phyloP scores from a whole-genome alignment of 768 basidiomycete genomes.

The Ramaria rubella region DNA sequence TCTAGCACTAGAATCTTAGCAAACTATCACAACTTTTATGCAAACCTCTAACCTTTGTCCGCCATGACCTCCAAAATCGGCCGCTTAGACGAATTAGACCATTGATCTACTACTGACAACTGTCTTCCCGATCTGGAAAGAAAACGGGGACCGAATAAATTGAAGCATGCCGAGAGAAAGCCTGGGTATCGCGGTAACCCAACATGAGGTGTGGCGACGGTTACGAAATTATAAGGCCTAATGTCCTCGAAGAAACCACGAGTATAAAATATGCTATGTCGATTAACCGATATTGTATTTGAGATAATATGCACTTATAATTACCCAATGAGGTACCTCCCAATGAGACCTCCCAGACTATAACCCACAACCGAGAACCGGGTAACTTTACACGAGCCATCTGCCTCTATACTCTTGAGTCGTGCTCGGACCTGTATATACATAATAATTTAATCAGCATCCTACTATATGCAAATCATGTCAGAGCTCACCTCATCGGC shows the following conservation, averaged over 20 bases:
- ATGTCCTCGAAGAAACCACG: slow-evolving; percentile 65
- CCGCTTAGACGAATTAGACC: slow-evolving; percentile 54
- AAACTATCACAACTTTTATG: neutral
- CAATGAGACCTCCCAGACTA: slow-evolving; percentile 72
- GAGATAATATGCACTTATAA: slow-evolving; percentile 16
- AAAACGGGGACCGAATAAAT: slow-evolving; percentile 58
- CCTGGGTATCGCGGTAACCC: slow-evolving; percentile 65
- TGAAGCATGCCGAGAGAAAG: slow-evolving; percentile 49
- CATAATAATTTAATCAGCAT: neutral
- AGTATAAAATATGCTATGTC: slow-evolving; percentile 52
- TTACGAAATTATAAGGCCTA: slow-evolving; percentile 72
- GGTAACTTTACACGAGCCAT: slow-evolving; percentile 49
- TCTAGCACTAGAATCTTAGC: slow-evolving; percentile 32
- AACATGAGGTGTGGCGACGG: slow-evolving; percentile 77
- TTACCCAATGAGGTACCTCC: slow-evolving; percentile 70
- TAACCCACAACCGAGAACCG: slow-evolving; percentile 76
- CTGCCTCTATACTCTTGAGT: slow-evolving; percentile 43
- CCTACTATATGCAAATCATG: neutral
- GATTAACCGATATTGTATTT: neutral
- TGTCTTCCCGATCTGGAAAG: slow-evolving; percentile 77
- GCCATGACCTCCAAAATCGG: slow-evolving; percentile 72
- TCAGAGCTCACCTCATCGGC: slow-evolving; percentile 63
- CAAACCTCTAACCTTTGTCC: slow-evolving; percentile 53
- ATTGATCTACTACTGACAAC: slow-evolving; percentile 67
- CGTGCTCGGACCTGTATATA: slow-evolving; percentile 48